Percentiles rank a stretch among this genome's conserved stretches.
Evolutionary conservation across 805 yeast genomes (phyloP).

Genomic region (Ogataea pignaliae): DNA sequence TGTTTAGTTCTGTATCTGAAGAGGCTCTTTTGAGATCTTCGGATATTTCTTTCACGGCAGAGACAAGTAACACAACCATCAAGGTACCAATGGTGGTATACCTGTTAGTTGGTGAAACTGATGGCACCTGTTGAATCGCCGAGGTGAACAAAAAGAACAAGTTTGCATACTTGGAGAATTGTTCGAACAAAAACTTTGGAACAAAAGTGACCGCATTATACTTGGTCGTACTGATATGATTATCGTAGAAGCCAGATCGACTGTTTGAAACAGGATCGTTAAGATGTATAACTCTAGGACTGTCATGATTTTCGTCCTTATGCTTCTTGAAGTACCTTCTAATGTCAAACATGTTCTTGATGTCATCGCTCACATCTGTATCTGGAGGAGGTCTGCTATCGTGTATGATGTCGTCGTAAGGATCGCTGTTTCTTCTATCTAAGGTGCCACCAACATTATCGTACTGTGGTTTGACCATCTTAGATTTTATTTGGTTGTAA

Average conservation of each 20-base stretch:
- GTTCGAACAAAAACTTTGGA: constrained; percentile 94
- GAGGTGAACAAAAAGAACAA: constrained; percentile 91
- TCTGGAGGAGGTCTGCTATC: constrained; percentile 25
- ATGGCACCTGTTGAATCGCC: constrained; percentile 92
- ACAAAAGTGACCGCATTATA: constrained; percentile 89
- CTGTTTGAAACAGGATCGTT: constrained; percentile 58
- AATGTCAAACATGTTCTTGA: constrained; percentile 25
- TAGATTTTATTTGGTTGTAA: constrained; percentile 25
- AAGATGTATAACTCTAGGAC: constrained; percentile 63
- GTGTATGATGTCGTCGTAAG: constrained; percentile 20
- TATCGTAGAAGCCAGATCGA: constrained; percentile 59
- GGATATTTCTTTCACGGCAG: constrained; percentile 85
- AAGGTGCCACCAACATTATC: constrained; percentile 14
- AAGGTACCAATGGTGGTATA: constrained; percentile 94
- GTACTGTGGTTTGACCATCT: constrained; percentile 24
- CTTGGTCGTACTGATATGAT: constrained; percentile 92
- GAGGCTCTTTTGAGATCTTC: constrained; percentile 86
- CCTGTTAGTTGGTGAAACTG: constrained; percentile 93
- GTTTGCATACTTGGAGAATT: constrained; percentile 95
- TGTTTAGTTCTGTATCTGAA: constrained; percentile 85
- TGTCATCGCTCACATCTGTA: constrained; percentile 15
- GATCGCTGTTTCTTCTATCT: constrained; percentile 6
- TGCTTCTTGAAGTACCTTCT: constrained; percentile 21
- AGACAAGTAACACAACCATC: constrained; percentile 76
- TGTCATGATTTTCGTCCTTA: constrained; percentile 23